A percentile compares a stretch with the other conserved stretches of the same genome.
phyloP scores from a whole-genome alignment of 1,284 basidiomycete species.

The Anthracocystis panici-leucophaei region DNA sequence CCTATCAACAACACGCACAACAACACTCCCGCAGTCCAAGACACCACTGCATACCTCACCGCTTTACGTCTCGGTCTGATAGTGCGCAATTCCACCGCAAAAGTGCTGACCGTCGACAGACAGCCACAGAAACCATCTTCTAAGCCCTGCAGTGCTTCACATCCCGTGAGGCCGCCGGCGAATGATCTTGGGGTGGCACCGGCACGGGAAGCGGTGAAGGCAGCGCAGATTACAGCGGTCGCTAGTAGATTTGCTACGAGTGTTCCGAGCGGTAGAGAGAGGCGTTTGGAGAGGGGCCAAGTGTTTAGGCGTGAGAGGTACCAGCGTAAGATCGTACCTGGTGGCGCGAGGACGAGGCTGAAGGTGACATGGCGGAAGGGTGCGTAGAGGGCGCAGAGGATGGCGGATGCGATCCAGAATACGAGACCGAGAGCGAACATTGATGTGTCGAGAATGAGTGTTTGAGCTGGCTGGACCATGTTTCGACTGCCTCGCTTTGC shows the following conservation, averaged over 20 bases:
- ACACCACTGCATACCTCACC: constrained; percentile 56
- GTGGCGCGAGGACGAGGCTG: constrained; percentile 88
- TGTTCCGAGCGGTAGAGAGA: constrained; percentile 80
- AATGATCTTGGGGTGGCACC: constrained; percentile 19
- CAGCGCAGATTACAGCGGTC: constrained; percentile 43
- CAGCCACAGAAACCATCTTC: constrained; percentile 94
- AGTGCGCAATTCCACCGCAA: constrained; percentile 82
- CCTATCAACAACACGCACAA: constrained; percentile 60
- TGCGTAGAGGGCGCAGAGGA: constrained; percentile 80
- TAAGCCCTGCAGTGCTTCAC: constrained; percentile 71
- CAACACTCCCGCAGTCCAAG: constrained; percentile 55
- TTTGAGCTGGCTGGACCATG: constrained; percentile 5
- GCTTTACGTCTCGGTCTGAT: constrained; percentile 71
- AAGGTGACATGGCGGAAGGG: constrained; percentile 86
- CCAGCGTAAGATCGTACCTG: constrained; percentile 88
- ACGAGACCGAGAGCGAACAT: constrained; percentile 49
- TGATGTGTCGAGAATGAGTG: constrained; percentile 16
- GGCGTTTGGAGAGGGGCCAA: constrained; percentile 75
- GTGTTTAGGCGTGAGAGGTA: constrained; percentile 79
- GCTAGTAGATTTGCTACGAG: constrained; percentile 86
- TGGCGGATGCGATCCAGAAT: constrained; percentile 74
- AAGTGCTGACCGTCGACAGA: constrained; percentile 93
- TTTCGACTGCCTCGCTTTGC: neutral
- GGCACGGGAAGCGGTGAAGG: constrained; percentile 48
- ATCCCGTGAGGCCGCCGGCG: constrained; percentile 36